Evolutionary conservation across 2,329 filamentous ascomycete species (phyloP), one percentile per base, ranked within the genome.

Genomic region (Zymoseptoria tritici): DNA sequence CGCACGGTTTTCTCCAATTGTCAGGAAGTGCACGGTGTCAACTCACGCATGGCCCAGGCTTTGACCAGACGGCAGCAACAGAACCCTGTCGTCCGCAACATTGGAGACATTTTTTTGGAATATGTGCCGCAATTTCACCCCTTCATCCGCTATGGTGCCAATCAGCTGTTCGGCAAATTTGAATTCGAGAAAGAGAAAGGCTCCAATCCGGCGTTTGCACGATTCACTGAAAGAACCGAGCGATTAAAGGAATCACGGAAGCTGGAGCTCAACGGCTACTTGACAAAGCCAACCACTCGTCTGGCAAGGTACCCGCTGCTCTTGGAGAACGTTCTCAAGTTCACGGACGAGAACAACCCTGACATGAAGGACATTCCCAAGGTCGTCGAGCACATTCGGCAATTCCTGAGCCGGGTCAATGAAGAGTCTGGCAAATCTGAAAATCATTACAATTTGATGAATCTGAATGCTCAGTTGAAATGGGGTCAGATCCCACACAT

Each of bases 111-210:
- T 60, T 97, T 99, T 77, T 75, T 96, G 56, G 89, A 96, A 72
- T 96, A 87, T 71, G 92, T 93, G 11, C 91, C 92, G 9, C 88
- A 90, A 66, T 99, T 99, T 71, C 89, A 92, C 67, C 94, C 94
- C 0, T 99, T 99, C 72, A 97, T 99, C 72, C 86, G 89, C 70
- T 99, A 99, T 71, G 94, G 94, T 70, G 90, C 93, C 49, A 96
- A 92, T 72, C 94, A 99, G 75, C 80, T 99, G 53, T 95, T 96
- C 73, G 94, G 90, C 67, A 97, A 99, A 75, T 97, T 93, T 71
- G 94, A 97, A 72, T 99, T 97, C 72, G 94, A 99, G 76, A 94
- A 94, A 70, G 94, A 99, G 77, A 90, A 94, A 68, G 87, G 89
- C 16, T 83, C 86, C 59, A 99, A 99, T 69, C 83, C 87, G 1